These are phyloP conservation scores for Microascus cirrosus DNA, from an alignment of 2,329 filamentous ascomycete genomes.

Conservation along the genomic window DNA sequence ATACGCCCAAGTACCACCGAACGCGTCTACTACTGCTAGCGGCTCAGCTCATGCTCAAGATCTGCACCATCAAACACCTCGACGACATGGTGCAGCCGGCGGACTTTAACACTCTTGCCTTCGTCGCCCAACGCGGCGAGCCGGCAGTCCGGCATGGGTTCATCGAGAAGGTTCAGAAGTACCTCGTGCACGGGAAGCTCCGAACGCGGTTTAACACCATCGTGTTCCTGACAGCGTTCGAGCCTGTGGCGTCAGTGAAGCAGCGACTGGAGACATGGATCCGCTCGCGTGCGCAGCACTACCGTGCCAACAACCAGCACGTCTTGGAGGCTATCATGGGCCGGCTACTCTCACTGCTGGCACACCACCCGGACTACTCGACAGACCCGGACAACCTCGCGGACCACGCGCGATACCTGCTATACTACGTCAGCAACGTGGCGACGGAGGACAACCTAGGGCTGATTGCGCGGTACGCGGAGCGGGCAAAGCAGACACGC, in stretches of 20 bases:
- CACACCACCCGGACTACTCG: constrained; percentile 87
- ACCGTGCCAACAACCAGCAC: constrained; percentile 45
- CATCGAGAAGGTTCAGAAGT: constrained; percentile 79
- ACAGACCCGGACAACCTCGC: constrained; percentile 54
- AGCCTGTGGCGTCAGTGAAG: constrained; percentile 65
- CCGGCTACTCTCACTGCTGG: constrained; percentile 74
- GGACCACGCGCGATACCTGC: constrained; percentile 78
- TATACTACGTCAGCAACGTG: constrained; percentile 78
- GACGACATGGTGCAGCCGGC: constrained; percentile 62
- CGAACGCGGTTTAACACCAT: constrained; percentile 76
- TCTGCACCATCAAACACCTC: constrained; percentile 65
- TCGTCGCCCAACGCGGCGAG: constrained; percentile 69
- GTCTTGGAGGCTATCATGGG: constrained; percentile 74
- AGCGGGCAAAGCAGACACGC: constrained; percentile 80
- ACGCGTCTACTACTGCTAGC: constrained; percentile 73
- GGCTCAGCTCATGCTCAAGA: constrained; percentile 70
- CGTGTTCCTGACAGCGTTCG: constrained; percentile 83
- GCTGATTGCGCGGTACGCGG: constrained; percentile 82
- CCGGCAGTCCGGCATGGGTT: constrained; percentile 68
- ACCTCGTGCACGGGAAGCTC: constrained; percentile 63
- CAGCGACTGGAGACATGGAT: constrained; percentile 79
- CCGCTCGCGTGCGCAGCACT: constrained; percentile 62
- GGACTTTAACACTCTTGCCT: constrained; percentile 73
- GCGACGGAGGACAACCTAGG: constrained; percentile 80
- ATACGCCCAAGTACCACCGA: constrained; percentile 69